These are phyloP conservation scores for Ogataea glucozyma DNA, from an alignment of 805 yeast genomes.

Conservation along the genomic window DNA sequence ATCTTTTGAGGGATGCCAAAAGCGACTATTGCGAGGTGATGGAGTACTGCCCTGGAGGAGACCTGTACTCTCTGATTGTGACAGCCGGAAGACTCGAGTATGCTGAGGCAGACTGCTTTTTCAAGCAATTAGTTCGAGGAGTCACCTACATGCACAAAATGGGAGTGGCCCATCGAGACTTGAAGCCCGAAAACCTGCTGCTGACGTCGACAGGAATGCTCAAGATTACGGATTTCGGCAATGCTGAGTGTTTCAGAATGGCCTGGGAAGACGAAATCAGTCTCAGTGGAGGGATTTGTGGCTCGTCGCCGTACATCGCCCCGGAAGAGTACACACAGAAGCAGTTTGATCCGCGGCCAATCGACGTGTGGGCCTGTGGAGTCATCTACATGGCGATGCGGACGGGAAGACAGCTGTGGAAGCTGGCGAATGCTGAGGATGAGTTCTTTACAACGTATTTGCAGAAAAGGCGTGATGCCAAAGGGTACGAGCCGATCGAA, in stretches of 20 bases:
- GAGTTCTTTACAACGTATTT: slow-evolving; percentile 77
- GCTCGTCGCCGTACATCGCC: slow-evolving; percentile 87
- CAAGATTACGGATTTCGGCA: slow-evolving; percentile 88
- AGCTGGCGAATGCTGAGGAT: slow-evolving; percentile 76
- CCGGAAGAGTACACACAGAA: slow-evolving; percentile 74
- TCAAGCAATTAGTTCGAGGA: slow-evolving; percentile 81
- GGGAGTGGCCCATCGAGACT: slow-evolving; percentile 89
- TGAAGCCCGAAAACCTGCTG: slow-evolving; percentile 83
- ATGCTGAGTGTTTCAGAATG: slow-evolving; percentile 77
- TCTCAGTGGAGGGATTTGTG: slow-evolving; percentile 74
- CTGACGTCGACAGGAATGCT: slow-evolving; percentile 70
- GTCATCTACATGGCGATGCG: slow-evolving; percentile 92
- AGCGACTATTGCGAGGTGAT: slow-evolving; percentile 83
- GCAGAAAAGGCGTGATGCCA: slow-evolving; percentile 73
- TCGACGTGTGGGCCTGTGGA: slow-evolving; percentile 92
- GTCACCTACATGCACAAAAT: slow-evolving; percentile 85
- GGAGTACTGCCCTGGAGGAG: slow-evolving; percentile 86
- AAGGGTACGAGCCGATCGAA: slow-evolving; percentile 93
- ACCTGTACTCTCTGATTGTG: slow-evolving; percentile 69
- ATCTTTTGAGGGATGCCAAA: slow-evolving; percentile 75
- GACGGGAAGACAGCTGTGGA: slow-evolving; percentile 93
- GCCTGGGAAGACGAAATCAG: slow-evolving; percentile 80
- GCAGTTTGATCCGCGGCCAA: slow-evolving; percentile 78
- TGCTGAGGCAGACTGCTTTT: slow-evolving; percentile 86
- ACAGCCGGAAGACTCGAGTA: slow-evolving; percentile 78